Percentiles rank a stretch among this genome's conserved stretches.
Evolutionary conservation across 2,329 filamentous ascomycete species (phyloP).

Genomic region (Mollisia scopiformis): DNA sequence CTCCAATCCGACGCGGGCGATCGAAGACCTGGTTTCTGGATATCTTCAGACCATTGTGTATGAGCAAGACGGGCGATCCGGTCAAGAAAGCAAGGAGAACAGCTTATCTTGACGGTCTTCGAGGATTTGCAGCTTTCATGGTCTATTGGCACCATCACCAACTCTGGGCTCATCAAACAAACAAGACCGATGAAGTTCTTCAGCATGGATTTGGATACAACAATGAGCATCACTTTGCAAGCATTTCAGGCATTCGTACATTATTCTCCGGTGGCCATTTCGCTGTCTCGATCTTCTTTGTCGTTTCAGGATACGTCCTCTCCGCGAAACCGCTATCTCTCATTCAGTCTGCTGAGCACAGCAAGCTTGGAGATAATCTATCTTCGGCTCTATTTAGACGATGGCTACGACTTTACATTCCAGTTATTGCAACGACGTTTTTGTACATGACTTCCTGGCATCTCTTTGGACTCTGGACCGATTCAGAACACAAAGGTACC

Average conservation of each 20-base stretch:
- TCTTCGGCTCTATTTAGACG: conserved; percentile 51
- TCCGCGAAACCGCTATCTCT: conserved; percentile 46
- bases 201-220: conserved; percentile 35
- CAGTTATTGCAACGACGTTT: conserved; percentile 47
- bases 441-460: conserved; percentile 34
- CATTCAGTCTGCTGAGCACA: conserved; percentile 41
- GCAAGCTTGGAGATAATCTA: conserved; percentile 42
- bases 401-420: conserved; percentile 48
- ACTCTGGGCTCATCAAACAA: conserved; percentile 37
- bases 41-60: background rate
- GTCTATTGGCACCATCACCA: conserved; percentile 51
- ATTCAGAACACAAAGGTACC: conserved; percentile 20
- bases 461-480: conserved; percentile 32
- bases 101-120: conserved; percentile 51
- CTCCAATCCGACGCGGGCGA: background rate
- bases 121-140: conserved; percentile 50
- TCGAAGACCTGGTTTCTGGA: background rate
- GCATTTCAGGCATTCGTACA: conserved; percentile 59
- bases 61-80: background rate
- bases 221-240: conserved; percentile 38
- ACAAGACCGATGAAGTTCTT: background rate
- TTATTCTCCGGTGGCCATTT: conserved; percentile 65
- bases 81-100: conserved; percentile 31
- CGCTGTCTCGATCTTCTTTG: conserved; percentile 56
- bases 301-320: conserved; percentile 52